These are phyloP conservation scores for Phytopythium sindhum DNA, from an alignment of 352 stramenopile species.

Conservation along the genomic window DNA sequence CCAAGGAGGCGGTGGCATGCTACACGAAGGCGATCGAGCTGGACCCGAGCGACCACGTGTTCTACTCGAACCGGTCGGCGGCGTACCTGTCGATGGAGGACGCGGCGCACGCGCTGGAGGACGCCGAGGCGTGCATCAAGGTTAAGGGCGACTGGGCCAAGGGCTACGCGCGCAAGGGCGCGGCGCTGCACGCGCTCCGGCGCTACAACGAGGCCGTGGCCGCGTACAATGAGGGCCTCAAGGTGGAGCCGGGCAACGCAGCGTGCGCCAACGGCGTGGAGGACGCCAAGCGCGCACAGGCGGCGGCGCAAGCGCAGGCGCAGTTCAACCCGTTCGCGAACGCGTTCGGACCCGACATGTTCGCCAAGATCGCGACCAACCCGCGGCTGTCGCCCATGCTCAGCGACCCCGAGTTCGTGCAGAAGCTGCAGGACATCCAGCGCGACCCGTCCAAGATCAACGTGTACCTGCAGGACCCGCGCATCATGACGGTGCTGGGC, in stretches of 20 bases:
- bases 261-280: conserved; percentile 91
- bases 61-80: conserved; percentile 98
- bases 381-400: conserved; percentile 87
- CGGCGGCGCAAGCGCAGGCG: conserved; percentile 45
- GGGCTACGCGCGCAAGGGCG: conserved; percentile 97
- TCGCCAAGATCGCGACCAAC: conserved; percentile 90
- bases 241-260: conserved; percentile 91
- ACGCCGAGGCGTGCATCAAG: conserved; percentile 95
- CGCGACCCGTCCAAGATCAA: conserved; percentile 75
- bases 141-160: conserved; percentile 96
- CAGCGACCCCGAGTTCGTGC: conserved; percentile 91
- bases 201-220: conserved; percentile 83
- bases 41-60: conserved; percentile 95
- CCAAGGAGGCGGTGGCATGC: conserved; percentile 93
- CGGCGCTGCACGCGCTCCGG: conserved; percentile 93
- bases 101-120: conserved; percentile 91
- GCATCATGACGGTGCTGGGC: conserved; percentile 84
- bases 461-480: conserved; percentile 73
- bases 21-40: conserved; percentile 97
- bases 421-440: conserved; percentile 74
- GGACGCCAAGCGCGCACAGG: conserved; percentile 91
- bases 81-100: conserved; percentile 95
- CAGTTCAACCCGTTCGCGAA: conserved; percentile 86
- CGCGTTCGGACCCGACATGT: conserved; percentile 95
- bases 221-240: conserved; percentile 86